Conservation (phyloP, 1,284 basidiomycete genomes). For the Pascua guehoae region DNA sequence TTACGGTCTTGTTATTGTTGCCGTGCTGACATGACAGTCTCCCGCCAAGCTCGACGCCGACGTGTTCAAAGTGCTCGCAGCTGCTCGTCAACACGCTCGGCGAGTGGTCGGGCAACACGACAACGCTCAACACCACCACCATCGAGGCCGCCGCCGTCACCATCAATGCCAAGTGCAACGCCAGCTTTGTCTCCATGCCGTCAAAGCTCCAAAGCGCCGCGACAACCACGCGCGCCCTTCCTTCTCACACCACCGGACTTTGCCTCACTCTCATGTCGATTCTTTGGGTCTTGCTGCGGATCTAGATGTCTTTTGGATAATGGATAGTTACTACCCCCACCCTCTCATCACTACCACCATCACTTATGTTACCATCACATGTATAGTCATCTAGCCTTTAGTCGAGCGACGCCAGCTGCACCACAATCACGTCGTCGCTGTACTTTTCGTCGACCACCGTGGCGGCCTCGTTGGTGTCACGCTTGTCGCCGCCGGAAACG, state of each 20-base stretch:
- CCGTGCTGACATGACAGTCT: constrained; percentile 21
- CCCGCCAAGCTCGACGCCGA: constrained; percentile 35
- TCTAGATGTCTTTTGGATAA: constrained; percentile 2
- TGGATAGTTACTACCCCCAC: neutral
- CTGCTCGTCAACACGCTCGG: constrained; percentile 36
- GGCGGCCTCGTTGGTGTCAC: neutral
- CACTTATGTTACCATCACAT: too few species aligned
- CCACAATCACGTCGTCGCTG: neutral
- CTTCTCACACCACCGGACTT: neutral
- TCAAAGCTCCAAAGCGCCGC: neutral
- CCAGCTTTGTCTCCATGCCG: constrained; percentile 24
- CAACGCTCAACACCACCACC: constrained; percentile 36
- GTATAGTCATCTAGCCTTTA: neutral
- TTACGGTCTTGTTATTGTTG: too few species aligned
- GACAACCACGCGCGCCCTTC: too few species aligned
- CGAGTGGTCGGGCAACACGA: constrained; percentile 19
- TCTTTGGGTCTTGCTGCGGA: neutral
- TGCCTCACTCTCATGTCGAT: neutral
- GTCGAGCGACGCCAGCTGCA: constrained; percentile 11
- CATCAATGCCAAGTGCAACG: constrained; percentile 37
- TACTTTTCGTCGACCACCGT: neutral
- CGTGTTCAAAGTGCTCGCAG: constrained; percentile 43
- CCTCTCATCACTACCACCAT: neutral
- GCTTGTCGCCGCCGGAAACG: neutral
- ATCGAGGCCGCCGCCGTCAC: constrained; percentile 27